Percentiles rank a stretch among this genome's conserved stretches.
Evolutionary conservation across 768 basidiomycete genomes (phyloP).

Genomic region (Mycena albidolilacea): DNA sequence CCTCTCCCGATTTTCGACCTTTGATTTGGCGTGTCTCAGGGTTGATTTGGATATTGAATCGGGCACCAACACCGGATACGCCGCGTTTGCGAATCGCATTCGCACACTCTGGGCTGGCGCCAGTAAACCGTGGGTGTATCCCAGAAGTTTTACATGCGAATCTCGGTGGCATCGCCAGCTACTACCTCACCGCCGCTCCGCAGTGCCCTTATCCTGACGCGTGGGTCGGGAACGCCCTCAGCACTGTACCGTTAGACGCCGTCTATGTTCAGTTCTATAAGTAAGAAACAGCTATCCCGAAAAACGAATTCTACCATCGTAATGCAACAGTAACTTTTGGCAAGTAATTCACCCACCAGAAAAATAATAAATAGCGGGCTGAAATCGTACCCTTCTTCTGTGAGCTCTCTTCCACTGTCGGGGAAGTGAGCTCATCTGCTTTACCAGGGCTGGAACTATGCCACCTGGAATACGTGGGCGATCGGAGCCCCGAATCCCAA

Average conservation of each 20-base stretch:
- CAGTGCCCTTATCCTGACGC: background rate
- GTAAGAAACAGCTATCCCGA: background rate
- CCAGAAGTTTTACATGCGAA: background rate
- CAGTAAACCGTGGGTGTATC: background rate
- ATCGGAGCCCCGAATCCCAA: no score
- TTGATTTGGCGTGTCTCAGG: slow-evolving; percentile 1
- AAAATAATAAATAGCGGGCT: background rate
- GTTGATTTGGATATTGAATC: background rate
- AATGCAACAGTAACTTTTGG: background rate
- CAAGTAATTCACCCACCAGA: slow-evolving; percentile 1
- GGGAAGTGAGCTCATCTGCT: background rate
- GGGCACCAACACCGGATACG: background rate
- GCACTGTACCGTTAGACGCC: background rate
- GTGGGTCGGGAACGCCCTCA: background rate
- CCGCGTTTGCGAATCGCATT: background rate
- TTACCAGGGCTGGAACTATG: background rate
- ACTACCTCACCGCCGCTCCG: background rate
- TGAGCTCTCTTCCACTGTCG: background rate
- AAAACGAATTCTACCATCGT: background rate
- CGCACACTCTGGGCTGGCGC: background rate
- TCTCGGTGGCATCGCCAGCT: background rate
- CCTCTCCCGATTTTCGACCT: background rate
- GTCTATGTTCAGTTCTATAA: no score
- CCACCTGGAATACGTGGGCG: no score
- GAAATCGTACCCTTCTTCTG: background rate